phyloP scores from a whole-genome alignment of 192 early-diverging fungal species.

The Backusella tuberculispora region DNA sequence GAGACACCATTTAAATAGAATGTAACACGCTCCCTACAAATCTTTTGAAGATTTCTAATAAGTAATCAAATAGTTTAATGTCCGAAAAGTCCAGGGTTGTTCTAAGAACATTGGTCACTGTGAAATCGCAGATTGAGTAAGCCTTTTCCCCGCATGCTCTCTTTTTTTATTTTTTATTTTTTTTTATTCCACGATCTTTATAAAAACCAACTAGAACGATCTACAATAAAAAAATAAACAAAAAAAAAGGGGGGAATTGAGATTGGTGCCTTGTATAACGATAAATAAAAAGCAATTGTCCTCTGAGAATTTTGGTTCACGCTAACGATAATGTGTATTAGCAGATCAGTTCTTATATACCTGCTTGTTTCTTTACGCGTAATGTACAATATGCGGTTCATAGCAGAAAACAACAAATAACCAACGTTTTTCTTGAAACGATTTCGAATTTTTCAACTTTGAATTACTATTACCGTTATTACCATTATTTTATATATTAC shows the following conservation, averaged over 20 bases:
- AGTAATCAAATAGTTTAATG: background rate
- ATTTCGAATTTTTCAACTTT: background rate
- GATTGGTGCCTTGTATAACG: background rate
- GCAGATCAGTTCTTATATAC: conserved; percentile 9
- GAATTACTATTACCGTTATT: background rate
- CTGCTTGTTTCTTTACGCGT: background rate
- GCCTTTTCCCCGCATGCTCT: conserved; percentile 4
- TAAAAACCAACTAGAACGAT: conserved; percentile 8
- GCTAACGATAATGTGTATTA: background rate
- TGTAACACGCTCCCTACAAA: background rate
- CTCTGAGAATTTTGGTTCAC: background rate
- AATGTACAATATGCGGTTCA: background rate
- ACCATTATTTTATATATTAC: conserved; percentile 9
- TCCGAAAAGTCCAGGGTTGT: conserved; percentile 1
- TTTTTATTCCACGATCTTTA: conserved; percentile 9
- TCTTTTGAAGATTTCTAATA: background rate
- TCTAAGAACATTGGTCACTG: background rate
- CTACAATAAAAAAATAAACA: background rate
- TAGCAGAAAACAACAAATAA: conserved; percentile 6
- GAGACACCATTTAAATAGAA: background rate
- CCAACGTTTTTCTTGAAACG: background rate
- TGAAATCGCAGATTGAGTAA: background rate
- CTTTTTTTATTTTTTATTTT: background rate
- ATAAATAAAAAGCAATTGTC: background rate
- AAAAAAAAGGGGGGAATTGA: conserved; percentile 4